Conservation (phyloP, 2,329 filamentous ascomycete genomes). For the Sporothrix phasma region DNA sequence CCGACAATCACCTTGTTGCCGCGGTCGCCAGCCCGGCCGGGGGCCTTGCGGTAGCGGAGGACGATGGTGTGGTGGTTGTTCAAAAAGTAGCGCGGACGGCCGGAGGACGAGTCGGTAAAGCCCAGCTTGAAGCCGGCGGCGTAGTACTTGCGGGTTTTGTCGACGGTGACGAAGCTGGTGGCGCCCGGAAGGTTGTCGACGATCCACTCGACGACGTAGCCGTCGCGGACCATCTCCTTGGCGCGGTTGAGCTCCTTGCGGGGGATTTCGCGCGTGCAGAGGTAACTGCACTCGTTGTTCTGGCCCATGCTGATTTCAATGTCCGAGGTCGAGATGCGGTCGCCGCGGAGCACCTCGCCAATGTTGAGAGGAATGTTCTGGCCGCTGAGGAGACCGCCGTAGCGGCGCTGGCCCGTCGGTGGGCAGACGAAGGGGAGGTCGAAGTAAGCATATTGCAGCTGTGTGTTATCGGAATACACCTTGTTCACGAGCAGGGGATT, state of each 20-base stretch:
- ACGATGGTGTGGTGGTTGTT: conserved; percentile 87
- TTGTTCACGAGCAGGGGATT: conserved; percentile 88
- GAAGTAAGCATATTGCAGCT: conserved; percentile 86
- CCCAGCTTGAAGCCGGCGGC: conserved; percentile 84
- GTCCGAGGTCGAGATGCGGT: conserved; percentile 76
- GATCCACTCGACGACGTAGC: conserved; percentile 88
- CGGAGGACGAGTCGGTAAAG: conserved; percentile 55
- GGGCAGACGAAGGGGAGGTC: conserved; percentile 82
- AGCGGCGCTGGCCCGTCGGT: conserved; percentile 56
- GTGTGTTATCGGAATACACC: conserved; percentile 79
- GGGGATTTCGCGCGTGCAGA: conserved; percentile 61
- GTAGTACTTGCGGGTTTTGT: conserved; percentile 79
- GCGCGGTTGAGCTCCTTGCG: conserved; percentile 56
- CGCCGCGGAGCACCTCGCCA: conserved; percentile 77
- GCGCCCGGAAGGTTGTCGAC: conserved; percentile 84
- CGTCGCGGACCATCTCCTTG: conserved; percentile 61
- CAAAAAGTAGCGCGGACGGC: conserved; percentile 58
- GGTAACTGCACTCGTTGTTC: conserved; percentile 60
- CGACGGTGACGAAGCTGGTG: conserved; percentile 78
- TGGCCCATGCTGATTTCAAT: conserved; percentile 70
- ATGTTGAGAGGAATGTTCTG: conserved; percentile 73
- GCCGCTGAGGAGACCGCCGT: conserved; percentile 61
- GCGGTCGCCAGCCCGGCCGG: conserved; percentile 55
- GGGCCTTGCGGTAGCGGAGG: conserved; percentile 63
- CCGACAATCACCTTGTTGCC: conserved; percentile 75